Percentiles rank a stretch among this genome's conserved stretches.
Conservation (phyloP, 2,329 filamentous ascomycete genomes). For the Cladosporium oxysporum region DNA sequence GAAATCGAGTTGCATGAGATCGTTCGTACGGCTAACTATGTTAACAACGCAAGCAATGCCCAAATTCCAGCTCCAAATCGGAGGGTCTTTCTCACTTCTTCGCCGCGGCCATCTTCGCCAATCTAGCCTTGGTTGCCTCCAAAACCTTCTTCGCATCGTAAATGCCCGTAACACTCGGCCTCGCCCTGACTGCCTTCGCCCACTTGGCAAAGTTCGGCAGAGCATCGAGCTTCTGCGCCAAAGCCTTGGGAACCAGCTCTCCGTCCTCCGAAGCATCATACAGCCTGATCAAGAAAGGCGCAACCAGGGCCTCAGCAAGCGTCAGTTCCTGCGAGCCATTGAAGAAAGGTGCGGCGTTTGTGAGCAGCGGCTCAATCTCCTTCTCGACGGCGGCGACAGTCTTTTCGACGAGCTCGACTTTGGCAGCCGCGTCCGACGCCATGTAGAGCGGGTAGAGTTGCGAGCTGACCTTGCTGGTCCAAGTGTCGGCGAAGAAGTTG, state of each 20-base stretch:
- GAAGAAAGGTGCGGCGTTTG: slow-evolving; percentile 48
- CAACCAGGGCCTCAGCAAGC: slow-evolving; percentile 70
- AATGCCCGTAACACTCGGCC: slow-evolving; percentile 65
- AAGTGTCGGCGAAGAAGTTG: slow-evolving; percentile 72
- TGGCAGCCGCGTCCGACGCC: slow-evolving; percentile 47
- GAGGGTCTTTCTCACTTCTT: slow-evolving; percentile 17
- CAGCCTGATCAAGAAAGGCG: slow-evolving; percentile 67
- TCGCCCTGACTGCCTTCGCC: slow-evolving; percentile 31
- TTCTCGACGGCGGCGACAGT: slow-evolving; percentile 59
- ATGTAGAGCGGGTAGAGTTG: slow-evolving; percentile 49
- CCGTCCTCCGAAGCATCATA: slow-evolving; percentile 56
- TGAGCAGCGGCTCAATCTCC: slow-evolving; percentile 72
- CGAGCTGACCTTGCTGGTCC: slow-evolving; percentile 60
- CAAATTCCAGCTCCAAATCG: too few relatives aligned
- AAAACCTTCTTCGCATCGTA: slow-evolving; percentile 57
- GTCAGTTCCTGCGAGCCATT: slow-evolving; percentile 58
- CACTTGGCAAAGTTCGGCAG: slow-evolving; percentile 56
- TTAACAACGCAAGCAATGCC: too few relatives aligned
- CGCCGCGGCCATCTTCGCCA: slow-evolving; percentile 38
- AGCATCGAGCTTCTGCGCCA: slow-evolving; percentile 52
- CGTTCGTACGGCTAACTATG: too few relatives aligned
- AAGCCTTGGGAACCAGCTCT: slow-evolving; percentile 53
- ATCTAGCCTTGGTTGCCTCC: slow-evolving; percentile 45
- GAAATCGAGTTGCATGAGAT: too few relatives aligned
- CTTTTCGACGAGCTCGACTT: slow-evolving; percentile 51